Evolutionary conservation across 2,329 filamentous ascomycete genomes (phyloP), one percentile per base, ranked within the genome.

Genomic region (Diaporthe aspalathi): DNA sequence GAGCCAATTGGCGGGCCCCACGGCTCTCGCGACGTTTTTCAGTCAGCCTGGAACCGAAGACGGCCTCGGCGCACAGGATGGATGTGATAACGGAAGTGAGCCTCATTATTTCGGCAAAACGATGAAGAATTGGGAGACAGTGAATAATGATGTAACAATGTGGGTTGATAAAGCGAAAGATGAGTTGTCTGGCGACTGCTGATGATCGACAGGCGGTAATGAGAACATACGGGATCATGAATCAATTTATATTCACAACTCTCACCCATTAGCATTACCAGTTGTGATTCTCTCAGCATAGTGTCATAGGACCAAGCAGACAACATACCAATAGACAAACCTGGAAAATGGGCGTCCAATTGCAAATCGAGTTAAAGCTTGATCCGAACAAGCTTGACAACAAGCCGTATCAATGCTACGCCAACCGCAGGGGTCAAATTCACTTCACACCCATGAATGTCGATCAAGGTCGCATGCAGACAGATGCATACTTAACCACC

Each of bases 11-110:
- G 50, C 70, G 72, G 11, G 75, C 74, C 22, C 75, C 77, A 27
- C 76, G 76, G 57, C 77, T 77, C 47, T 77, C 80, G 68, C 79
- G 81, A 71, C 80, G 81, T 54, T 78, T 76, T 27, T 79, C 79
- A n/a, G 81, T 82, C 43, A 83, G 81, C 38, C 85, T 85, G 40
- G 84, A 83, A 35, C 84, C 85, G 43, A 84, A 45, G 35, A 80
- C 82, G 69, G 78, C 75, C 70, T 79, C 79, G 67, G 83, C 82
- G 68, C 84, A 80, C 47, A 87, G 74, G 50, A 81, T 75, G 71
- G 79, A 76, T 73, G 79, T 76, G 57, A 81, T 74, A 53, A 81
- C 68, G 63, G 80, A 70, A 52, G 81, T 76, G 79, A 85, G 79
- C 81, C 86, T 87, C 86, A 88, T 88, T 60, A 73, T 84, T 77